Base-by-base conservation (phyloP, 2,329 filamentous ascomycete genomes). In the Magnaporthiopsis rhizophila region DNA sequence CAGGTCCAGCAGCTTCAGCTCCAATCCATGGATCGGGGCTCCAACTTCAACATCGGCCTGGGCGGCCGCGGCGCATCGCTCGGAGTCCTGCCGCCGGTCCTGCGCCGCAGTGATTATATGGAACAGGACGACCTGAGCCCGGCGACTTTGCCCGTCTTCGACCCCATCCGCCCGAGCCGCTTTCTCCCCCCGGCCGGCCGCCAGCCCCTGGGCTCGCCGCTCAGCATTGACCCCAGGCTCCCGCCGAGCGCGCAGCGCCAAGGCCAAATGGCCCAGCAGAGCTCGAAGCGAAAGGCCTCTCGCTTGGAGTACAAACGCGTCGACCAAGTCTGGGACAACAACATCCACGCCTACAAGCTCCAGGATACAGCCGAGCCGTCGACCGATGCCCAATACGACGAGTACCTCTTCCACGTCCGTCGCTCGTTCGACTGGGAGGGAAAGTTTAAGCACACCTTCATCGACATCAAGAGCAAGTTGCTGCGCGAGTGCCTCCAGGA, bases 391-490 rank as follows among this genome's bases (percentile, higher is more conserved):
- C 75, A 90, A 68, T 93, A 92, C 74, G 87, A 93, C 66, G 86
- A 90, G 66, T 95, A 89, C 73, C 82, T 92, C 36, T 96, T 97
- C 74, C 90, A 92, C 30, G 89, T 97, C 21, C 86, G 91, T 21
- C 84, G 92, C 64, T 89, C 85, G 18, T 96, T 97, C 73, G 89
- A 93, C 73, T 91, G 86, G 85, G 90, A 95, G 69, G 91, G 91
- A 67, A 92, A 92, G 70, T 93, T 91, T 70, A 81, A 85, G 69
- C 72, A 74, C 71, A 92, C 92, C 0, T 77, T 88, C 18, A 86
- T 97, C 61, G 91, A 96, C 68, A 90, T 97, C 75, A 95, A 93
- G 77, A 95, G 91, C 72, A 92, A 92, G 69, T 77, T 86, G 21
- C 80, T 97, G 3, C 88, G 89, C 9, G 87, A 92, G 67, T 87